Evolutionary conservation across 768 basidiomycete species (phyloP).

Genomic region (Kwoniella mangroviensis): DNA sequence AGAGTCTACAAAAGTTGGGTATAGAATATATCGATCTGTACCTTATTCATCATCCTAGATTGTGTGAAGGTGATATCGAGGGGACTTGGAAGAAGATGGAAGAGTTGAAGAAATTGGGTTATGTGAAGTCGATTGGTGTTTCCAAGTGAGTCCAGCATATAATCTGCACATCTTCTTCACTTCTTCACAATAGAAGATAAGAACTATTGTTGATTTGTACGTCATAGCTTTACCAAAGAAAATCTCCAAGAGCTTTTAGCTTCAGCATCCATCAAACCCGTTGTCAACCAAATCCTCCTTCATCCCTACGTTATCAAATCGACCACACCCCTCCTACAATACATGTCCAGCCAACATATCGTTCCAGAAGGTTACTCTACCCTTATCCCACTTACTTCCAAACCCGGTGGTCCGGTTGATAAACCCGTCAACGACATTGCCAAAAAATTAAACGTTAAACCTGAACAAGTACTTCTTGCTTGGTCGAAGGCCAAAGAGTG

Average conservation of each 20-base stretch:
- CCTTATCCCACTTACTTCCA: slow-evolving; percentile 41
- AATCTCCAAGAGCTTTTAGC: slow-evolving; percentile 39
- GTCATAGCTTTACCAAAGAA: slow-evolving; percentile 38
- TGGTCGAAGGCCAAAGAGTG: slow-evolving; percentile 49
- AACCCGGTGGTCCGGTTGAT: slow-evolving; percentile 33
- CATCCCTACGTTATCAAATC: slow-evolving; percentile 43
- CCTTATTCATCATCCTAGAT: slow-evolving; percentile 42
- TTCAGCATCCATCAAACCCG: slow-evolving; percentile 38
- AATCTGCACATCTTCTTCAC: no score
- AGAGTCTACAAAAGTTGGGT: slow-evolving; percentile 63
- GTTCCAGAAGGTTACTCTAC: slow-evolving; percentile 47
- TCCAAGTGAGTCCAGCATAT: slow-evolving; percentile 56
- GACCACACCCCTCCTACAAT: slow-evolving; percentile 36
- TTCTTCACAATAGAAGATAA: no score
- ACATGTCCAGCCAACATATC: slow-evolving; percentile 38
- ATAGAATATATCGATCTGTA: slow-evolving; percentile 49
- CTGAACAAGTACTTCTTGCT: slow-evolving; percentile 45
- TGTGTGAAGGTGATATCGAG: slow-evolving; percentile 40
- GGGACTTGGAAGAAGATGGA: slow-evolving; percentile 50
- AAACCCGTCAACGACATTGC: slow-evolving; percentile 32
- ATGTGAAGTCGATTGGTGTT: slow-evolving; percentile 47
- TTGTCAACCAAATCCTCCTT: slow-evolving; percentile 49
- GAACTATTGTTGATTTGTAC: no score
- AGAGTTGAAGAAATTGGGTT: slow-evolving; percentile 40
- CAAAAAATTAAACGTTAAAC: slow-evolving; percentile 23